Evolutionary conservation across 208 protist species (phyloP).

Genomic region (Angomonas ambiguus): DNA sequence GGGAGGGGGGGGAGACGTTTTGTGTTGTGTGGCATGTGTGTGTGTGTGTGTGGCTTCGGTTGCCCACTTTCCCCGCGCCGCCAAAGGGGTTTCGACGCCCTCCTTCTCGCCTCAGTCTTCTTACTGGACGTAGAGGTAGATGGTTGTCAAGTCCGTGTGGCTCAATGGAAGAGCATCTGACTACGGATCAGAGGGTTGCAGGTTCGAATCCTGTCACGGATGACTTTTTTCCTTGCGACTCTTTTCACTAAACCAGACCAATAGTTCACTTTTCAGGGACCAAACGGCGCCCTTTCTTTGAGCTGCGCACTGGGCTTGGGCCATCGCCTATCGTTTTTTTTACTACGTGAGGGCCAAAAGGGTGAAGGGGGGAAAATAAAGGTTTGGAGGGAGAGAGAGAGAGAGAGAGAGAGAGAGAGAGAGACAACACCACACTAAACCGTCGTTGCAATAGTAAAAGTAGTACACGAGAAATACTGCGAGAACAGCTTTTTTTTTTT

Average conservation of each 20-base stretch:
- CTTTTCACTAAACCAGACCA: no score
- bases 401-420: no score
- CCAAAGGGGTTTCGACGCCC: no score
- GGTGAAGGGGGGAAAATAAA: neutral
- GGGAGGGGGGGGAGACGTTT: no score
- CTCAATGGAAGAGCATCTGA: conserved; percentile 87
- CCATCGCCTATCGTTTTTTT: neutral
- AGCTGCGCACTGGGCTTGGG: neutral
- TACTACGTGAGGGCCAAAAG: neutral
- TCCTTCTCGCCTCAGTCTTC: no score
- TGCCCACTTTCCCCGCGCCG: no score
- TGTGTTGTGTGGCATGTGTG: no score
- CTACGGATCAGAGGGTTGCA: conserved; percentile 88
- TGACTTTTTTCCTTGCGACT: conserved; percentile 44
- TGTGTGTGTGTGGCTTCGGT: no score
- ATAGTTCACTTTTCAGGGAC: no score
- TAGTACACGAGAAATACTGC: neutral
- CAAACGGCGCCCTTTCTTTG: neutral
- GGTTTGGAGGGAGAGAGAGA: neutral
- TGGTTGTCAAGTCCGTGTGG: conserved; percentile 51
- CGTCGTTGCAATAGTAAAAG: neutral
- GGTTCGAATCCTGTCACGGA: conserved; percentile 88
- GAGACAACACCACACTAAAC: neutral
- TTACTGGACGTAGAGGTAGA: no score
- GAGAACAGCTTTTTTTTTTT: neutral